phyloP scores from a whole-genome alignment of 345 rosid species.

The Eucalyptus cloeziana region DNA sequence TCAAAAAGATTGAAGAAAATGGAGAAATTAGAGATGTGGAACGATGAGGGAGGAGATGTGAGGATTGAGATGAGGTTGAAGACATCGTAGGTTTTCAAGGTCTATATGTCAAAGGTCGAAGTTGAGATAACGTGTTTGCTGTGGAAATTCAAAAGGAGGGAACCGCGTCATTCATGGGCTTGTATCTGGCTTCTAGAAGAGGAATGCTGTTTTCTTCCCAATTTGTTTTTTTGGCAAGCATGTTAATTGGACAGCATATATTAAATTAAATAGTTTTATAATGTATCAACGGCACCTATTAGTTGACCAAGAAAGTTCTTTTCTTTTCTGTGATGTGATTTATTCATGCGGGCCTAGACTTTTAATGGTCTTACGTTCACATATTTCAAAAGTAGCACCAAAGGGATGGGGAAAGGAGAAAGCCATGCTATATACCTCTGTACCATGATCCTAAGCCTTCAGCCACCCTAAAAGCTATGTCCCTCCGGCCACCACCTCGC shows the following conservation, averaged over 20 bases:
- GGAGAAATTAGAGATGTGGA: neutral
- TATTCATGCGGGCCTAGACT: neutral
- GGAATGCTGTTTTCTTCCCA: neutral
- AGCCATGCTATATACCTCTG: neutral
- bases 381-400: neutral
- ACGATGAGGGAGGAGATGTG: neutral
- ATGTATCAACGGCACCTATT: neutral
- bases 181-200: neutral
- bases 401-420: neutral
- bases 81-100: neutral
- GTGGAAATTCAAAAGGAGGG: neutral
- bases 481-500: neutral
- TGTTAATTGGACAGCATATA: neutral
- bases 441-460: neutral
- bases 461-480: neutral
- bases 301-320: neutral
- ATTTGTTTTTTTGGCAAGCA: neutral
- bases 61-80: neutral
- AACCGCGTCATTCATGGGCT: neutral
- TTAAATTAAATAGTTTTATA: neutral
- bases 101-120: neutral
- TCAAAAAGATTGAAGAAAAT: neutral
- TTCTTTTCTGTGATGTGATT: neutral
- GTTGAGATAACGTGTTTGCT: neutral
- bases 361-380: neutral